Base-by-base conservation (phyloP, 345 rosid genomes). In the Citrus australasica region DNA sequence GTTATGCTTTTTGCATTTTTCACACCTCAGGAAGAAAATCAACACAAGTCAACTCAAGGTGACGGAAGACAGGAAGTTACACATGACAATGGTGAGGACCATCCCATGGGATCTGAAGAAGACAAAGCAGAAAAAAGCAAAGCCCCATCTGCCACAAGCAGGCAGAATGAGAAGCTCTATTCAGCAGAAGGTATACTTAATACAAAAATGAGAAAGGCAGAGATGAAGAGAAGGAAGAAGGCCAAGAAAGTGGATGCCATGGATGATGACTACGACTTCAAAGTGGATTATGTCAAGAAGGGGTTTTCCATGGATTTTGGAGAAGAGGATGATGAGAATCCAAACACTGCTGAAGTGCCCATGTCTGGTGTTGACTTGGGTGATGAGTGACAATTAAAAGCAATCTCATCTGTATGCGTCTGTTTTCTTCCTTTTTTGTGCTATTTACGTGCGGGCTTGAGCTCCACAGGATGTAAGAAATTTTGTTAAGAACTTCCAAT, bases 231-330 rank as follows among this genome's bases (percentile, higher is more conserved):
- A 83, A 92, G 91, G 91, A 93, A 90, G 83, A 90, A 89, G 27
- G 88, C 80, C 0, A 89, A 81, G 61, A 89, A 85, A 76, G 83
- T 67, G 78, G 95, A 90, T 32, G 86, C 71, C 7, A 89, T 90
- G 92, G 86, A 83, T 13, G 96, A 83, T 70, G 92, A 93, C 79
- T 90, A 89, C 73, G 92, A 95, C 88, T 93, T 95, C 82, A 91
- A 90, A 82, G 89, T 87, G 33, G 98, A 95, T 86, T 91, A 87
- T n/a, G 72, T 73, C 9, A 89, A 89, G 88, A 86, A 82, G 65
- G 86, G 59, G 38, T 75, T 83, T 2, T 78, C 81, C 76, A 86
- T 87, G 90, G 92, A 87, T 70, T 88, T 22, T 30, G 89, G 82
- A 77, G 89, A 82, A 24, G 84, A n/a, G 25, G 69, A 46, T 25